Base-by-base conservation (phyloP, 164 flowering plant species). In the Akebia trifoliata region DNA sequence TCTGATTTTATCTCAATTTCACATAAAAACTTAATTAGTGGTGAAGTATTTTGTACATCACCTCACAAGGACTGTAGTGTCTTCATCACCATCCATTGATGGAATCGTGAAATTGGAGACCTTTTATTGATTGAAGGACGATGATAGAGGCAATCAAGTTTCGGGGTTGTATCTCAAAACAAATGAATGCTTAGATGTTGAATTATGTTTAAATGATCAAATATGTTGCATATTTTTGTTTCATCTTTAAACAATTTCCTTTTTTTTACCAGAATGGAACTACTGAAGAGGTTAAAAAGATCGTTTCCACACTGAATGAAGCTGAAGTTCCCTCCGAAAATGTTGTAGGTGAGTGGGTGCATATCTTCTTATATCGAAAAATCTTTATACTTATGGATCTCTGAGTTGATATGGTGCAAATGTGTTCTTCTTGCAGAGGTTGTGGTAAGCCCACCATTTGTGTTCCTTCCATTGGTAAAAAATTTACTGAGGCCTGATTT, bases 211-310 rank as follows among this genome's bases (percentile, higher is more conserved):
- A 12, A 12, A 35, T 4, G 7, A 35, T 35, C 4, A 35, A 35
- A 4, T 35, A 7, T 12, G 11, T 11, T 11, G 4, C 15, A 0
- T 38, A 17, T 38, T 38, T 4, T 1, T 4, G 29, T 5, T 4
- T 8, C 14, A 17, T 3, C 15, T 24, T 24, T 12, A 46, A 22
- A 22, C 20, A 7, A 6, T 17, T 15, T 3, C 12, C 12, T 8
- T 12, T 8, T 36, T 54, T 2, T n/a, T 3, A 56, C 61, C 76
- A 88, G 96, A 85, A 85, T 75, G 96, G 96, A 29, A 88, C 93
- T 0, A 43, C 36, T 10, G 90, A 82, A 36, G 93, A 88, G 59
- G 87, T 85, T 57, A 88, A 88, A 72, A 84, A 85, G 77, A 79
- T 85, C 17, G 92, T 88, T 4, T 45, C 78, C 44, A 59, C 32